Base-by-base conservation (phyloP, 495 filamentous ascomycete genomes). In the Xylaria cubensis region DNA sequence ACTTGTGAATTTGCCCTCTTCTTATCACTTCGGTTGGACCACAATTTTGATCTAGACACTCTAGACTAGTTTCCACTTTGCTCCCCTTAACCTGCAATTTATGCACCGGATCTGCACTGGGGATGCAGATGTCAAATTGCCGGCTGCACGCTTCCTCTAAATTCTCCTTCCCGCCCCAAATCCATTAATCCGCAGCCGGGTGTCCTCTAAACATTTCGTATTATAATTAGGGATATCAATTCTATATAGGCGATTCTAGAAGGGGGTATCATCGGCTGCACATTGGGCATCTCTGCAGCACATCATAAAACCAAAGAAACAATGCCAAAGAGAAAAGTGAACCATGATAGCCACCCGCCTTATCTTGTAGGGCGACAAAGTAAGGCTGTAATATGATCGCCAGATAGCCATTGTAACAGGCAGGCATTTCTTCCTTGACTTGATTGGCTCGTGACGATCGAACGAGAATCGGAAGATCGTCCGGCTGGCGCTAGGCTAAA, bases 181-280 rank as follows among this genome's bases (percentile, higher is more conserved):
- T 64, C 4, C 17, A 10, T 62, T 42, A 56, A 67, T 50, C 36
- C 64, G 69, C 69, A 71, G 59, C 59, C 48, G 36, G 59, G 59
- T 44, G 24, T 64, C 12, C 29, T 50, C 21, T 48, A 71, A 53
- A 41, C 46, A 62, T 70, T 70, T 72, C 72, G 29, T 71, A 74
- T 75, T 75, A 74, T 69, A 62, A 68, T 65, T 67, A 56, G 75
- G 69, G 15, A 15, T 65, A 34, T 76, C 64, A 75, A 68, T 75
- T 73, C 64, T 76, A 70, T 64, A 7, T n/a, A 39, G 7, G 29
- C 17, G 9, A 39, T 61, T 61, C 58, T 61, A 61, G 12, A 59
- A 72, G 73, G 76, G 76, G 77, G 75, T 79, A 79, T 79, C 75
- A 79, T 79, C 73, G 74, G 74, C 72, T 77, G 73, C 73, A 73